Evolutionary conservation across 2,329 filamentous ascomycete genomes (phyloP).

Genomic region (Scytalidium sp.): DNA sequence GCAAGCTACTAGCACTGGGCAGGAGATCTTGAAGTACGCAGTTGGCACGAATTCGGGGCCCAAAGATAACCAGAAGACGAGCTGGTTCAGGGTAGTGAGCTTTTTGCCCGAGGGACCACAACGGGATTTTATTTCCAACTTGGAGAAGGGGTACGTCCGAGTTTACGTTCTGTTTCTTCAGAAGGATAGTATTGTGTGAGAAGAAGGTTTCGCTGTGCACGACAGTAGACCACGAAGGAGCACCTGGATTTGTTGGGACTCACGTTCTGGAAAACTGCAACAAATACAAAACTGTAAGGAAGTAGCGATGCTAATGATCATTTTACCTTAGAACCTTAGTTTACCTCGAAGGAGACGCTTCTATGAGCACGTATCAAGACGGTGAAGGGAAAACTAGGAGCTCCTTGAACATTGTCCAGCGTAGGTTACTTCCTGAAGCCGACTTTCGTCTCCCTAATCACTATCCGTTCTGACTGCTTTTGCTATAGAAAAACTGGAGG

Average conservation of each 20-base stretch:
- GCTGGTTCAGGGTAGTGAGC: constrained; percentile 79
- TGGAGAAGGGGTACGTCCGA: constrained; percentile 81
- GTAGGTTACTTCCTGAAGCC: constrained; percentile 54
- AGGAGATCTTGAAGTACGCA: constrained; percentile 73
- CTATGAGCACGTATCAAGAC: constrained; percentile 64
- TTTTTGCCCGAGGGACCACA: constrained; percentile 67
- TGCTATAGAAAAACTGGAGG: constrained; percentile 10
- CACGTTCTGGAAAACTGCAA: no score
- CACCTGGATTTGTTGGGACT: no score
- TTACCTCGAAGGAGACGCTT: constrained; percentile 79
- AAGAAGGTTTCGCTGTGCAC: no score
- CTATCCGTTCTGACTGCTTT: constrained; percentile 4
- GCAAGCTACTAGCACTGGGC: constrained; percentile 64
- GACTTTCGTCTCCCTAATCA: neutral
- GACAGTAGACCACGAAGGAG: no score
- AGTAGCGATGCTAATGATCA: neutral
- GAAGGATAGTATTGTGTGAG: no score
- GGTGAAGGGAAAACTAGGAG: constrained; percentile 65
- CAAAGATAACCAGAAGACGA: constrained; percentile 69
- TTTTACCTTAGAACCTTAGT: constrained; percentile 61
- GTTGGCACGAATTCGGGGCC: constrained; percentile 68
- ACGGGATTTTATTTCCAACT: constrained; percentile 67
- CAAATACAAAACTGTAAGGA: neutral
- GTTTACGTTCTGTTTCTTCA: neutral
- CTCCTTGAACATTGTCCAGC: constrained; percentile 70